Evolutionary conservation across 768 basidiomycete genomes (phyloP).

Genomic region (Imleria badia): DNA sequence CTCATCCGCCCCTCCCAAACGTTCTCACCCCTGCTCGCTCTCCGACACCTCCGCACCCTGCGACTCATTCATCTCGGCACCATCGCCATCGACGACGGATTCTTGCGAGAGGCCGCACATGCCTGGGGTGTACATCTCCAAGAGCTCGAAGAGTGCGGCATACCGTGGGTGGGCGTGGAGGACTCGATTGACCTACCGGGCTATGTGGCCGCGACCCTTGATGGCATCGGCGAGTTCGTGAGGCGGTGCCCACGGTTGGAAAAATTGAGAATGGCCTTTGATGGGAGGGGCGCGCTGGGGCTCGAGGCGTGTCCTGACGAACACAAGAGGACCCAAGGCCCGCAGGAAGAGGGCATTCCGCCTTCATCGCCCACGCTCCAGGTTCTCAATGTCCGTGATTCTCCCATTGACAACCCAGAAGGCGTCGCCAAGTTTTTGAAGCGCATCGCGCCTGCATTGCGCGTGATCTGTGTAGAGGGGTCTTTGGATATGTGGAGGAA

Average conservation of each 20-base stretch:
- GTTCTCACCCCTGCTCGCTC: constrained; percentile 24
- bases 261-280: constrained; percentile 24
- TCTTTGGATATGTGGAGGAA: constrained; percentile 29
- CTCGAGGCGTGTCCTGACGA: neutral
- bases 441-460: constrained; percentile 23
- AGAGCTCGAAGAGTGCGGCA: constrained; percentile 27
- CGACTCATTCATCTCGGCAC: constrained; percentile 27
- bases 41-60: constrained; percentile 19
- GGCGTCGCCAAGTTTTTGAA: constrained; percentile 27
- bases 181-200: constrained; percentile 12
- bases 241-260: constrained; percentile 18
- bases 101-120: constrained; percentile 24
- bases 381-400: constrained; percentile 30
- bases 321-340: neutral
- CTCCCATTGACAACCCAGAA: constrained; percentile 24
- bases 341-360: neutral
- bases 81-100: constrained; percentile 28
- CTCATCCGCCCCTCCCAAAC: constrained; percentile 25
- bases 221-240: constrained; percentile 22
- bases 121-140: constrained; percentile 29
- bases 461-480: constrained; percentile 26
- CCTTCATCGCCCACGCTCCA: constrained; percentile 10
- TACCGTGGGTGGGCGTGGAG: constrained; percentile 26
- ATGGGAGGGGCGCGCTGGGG: constrained; percentile 14
- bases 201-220: constrained; percentile 18